Percentiles rank a stretch among this genome's conserved stretches.
phyloP scores from a whole-genome alignment of 1,284 basidiomycete species.

The Jaminaea rosea region DNA sequence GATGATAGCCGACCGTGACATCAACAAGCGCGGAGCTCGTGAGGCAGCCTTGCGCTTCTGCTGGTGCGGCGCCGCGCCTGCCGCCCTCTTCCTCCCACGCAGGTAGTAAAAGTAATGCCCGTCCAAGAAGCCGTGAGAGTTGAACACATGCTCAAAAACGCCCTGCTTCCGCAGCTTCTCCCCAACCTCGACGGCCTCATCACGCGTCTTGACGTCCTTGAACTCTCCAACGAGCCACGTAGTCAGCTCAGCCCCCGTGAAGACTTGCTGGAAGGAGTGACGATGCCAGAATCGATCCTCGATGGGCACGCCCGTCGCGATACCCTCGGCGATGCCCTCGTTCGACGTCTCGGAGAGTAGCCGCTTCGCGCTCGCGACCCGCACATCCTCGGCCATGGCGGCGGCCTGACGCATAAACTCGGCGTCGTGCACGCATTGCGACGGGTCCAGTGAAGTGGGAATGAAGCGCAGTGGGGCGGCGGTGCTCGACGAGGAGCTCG shows the following conservation, averaged over 20 bases:
- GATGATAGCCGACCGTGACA: slow-evolving; percentile 38
- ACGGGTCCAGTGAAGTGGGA: slow-evolving; percentile 43
- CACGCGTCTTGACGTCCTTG: slow-evolving; percentile 31
- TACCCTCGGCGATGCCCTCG: not conserved
- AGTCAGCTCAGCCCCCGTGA: slow-evolving; percentile 42
- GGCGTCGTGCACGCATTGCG: slow-evolving; percentile 35
- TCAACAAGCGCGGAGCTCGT: slow-evolving; percentile 12
- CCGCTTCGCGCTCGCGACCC: slow-evolving; percentile 10
- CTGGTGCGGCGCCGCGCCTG: too few relatives aligned
- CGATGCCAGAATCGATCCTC: slow-evolving; percentile 42
- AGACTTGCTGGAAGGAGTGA: slow-evolving; percentile 38
- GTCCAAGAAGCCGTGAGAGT: slow-evolving; percentile 40
- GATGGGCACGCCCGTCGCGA: slow-evolving; percentile 25
- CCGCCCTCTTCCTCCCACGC: not conserved
- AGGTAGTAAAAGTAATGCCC: slow-evolving; percentile 39
- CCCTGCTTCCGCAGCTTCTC: slow-evolving; percentile 28
- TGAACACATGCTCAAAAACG: slow-evolving; percentile 39
- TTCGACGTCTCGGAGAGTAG: not conserved
- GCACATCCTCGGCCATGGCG: slow-evolving; percentile 21
- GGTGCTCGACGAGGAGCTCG: not conserved
- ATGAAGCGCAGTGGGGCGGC: slow-evolving; percentile 26
- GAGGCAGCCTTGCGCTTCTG: not conserved
- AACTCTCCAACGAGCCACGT: slow-evolving; percentile 40
- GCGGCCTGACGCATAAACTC: slow-evolving; percentile 31
- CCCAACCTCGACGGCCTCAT: slow-evolving; percentile 38